Base-by-base conservation (phyloP, 2,329 filamentous ascomycete genomes). In the Colletotrichum gigasporum region DNA sequence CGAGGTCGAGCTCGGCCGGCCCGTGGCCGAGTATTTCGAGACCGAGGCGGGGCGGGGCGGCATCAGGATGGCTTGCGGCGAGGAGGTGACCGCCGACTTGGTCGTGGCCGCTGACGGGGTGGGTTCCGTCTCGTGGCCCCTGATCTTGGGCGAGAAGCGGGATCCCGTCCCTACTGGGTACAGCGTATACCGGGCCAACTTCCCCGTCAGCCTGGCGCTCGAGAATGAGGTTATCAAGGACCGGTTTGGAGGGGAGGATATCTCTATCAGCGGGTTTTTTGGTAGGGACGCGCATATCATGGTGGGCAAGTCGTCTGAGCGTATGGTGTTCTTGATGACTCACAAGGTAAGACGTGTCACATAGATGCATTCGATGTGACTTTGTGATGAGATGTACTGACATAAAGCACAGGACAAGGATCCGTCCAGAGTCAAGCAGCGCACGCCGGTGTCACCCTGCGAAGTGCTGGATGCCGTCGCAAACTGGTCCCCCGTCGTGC, bases 41-140 rank as follows among this genome's bases (percentile, higher is more conserved):
- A 61, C 50, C 7, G 57, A 61, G 3, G 16, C 32, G 2, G 11
- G n/a, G 12, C n/a, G n/a, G n/a, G 48, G 24, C 20, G 39, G 37
- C 9, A 39, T 56, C 28, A 26, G 26, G 18, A 26, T 56, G 20
- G 42, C 45, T 16, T 24, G 16, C n/a, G 39, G 42, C 4, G 34
- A 61, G 4, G 20, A 18, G 14, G 14, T 61, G 5, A 35, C 18
- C 6, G 50, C 57, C 11, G 39, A 61, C 12, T 14, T 61, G 2
- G 57, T 48, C 20, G 37, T 61, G 9, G 57, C 57, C 22, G 57
- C 57, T 6, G 57, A 61, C 2, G 57, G 50, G 16, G 48, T 61
- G 18, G 37, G 57, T 8, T 54, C 57, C 12, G 35, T 30, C n/a
- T 47, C 48, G 2, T 39, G 48, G 28, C 12, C 14, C 5, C 22